Percentiles rank a stretch among this genome's conserved stretches.
phyloP scores from a whole-genome alignment of 2,329 filamentous ascomycete genomes.

The Onygenales sp. region DNA sequence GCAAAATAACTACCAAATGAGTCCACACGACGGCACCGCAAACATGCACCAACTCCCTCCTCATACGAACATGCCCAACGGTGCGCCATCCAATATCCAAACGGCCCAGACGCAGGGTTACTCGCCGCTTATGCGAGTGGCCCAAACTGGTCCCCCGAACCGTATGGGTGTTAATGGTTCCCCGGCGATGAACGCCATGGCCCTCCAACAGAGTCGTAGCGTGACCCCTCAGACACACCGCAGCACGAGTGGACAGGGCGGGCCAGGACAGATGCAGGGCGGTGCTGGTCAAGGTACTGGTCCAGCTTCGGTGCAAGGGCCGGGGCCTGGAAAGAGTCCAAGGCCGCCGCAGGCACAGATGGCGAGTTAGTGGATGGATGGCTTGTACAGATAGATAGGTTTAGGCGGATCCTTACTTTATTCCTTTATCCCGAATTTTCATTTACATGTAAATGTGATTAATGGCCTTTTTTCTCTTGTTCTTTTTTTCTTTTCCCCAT shows the following conservation, averaged over 20 bases:
- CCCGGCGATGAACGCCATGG: conserved; percentile 36
- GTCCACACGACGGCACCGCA: conserved; percentile 27
- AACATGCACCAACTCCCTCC: conserved; percentile 20
- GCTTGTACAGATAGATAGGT: too few relatives aligned
- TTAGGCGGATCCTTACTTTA: background rate
- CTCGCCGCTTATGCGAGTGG: conserved; percentile 44
- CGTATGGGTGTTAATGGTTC: conserved; percentile 30
- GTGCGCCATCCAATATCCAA: conserved; percentile 27
- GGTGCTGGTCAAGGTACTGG: background rate
- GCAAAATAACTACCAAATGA: conserved; percentile 30
- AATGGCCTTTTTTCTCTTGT: too few relatives aligned
- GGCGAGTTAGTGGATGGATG: conserved; percentile 22
- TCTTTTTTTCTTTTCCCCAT: background rate
- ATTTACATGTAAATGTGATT: background rate
- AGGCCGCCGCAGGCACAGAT: conserved; percentile 33
- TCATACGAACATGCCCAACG: conserved; percentile 19
- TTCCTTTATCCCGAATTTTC: background rate
- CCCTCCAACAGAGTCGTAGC: conserved; percentile 33
- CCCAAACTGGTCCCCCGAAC: conserved; percentile 37
- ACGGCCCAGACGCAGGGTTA: conserved; percentile 41
- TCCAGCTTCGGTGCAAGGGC: conserved; percentile 5
- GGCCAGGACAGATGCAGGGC: conserved; percentile 12
- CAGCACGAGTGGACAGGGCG: conserved; percentile 33
- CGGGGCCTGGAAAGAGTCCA: conserved; percentile 32
- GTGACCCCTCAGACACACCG: conserved; percentile 39